Base-by-base conservation (phyloP, 2,329 filamentous ascomycete species). In the Alternaria atra region DNA sequence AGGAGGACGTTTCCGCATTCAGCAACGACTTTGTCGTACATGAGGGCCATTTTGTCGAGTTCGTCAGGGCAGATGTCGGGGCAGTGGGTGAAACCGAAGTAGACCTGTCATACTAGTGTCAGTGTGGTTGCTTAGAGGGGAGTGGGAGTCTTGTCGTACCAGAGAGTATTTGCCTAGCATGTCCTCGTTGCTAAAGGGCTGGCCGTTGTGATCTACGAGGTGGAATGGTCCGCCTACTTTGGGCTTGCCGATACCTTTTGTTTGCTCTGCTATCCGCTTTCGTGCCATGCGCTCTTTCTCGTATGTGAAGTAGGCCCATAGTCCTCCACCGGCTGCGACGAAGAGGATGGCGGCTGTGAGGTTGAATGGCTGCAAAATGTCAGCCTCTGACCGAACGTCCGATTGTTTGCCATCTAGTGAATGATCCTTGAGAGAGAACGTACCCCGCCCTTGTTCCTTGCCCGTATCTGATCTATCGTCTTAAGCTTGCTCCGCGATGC, bases 11-110 rank as follows among this genome's bases (percentile, higher is more conserved):
- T 77, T 35, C 83, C 83, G 66, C 80, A 80, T 63, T 79, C 77
- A 53, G 80, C 79, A 40, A 81, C 80, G 42, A 89, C 85, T 60
- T 83, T 83, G 76, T 99, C 93, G 75, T 96, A 91, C 88, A 98
- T 97, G 60, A 86, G 85, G n/a, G 94, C 92, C 94, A 99, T 97
- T 84, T 99, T 99, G 83, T 99, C 95, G 72, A 99, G 90, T 82
- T 99, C 95, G 76, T 99, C 95, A 34, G 95, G 95, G 83, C 95
- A 99, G 77, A 99, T 99, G 78, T 99, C 95, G 25, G 95, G 95
- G 79, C 95, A 99, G 80, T 97, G 94, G 8, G 93, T 94, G 85
- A 99, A 99, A 73, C 95, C 95, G 78, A 99, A 99, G 83, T 99
- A 99, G 37, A 98, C 89, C 92, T 95, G 67, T 12, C 20, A 40